These are phyloP conservation scores for Letharia columbiana DNA, from an alignment of 495 filamentous ascomycete species.

Conservation along the genomic window DNA sequence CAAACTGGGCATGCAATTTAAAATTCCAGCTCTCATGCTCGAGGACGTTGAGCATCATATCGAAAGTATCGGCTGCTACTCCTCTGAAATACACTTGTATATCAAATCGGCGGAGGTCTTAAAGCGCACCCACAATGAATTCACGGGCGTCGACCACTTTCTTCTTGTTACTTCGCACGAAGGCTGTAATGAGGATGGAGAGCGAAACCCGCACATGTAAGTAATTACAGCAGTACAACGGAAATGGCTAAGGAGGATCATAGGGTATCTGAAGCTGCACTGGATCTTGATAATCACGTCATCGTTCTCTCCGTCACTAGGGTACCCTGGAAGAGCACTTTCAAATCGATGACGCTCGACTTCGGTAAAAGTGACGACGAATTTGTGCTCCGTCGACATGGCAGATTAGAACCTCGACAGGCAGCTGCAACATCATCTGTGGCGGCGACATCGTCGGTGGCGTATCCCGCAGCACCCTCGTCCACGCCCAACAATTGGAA, in stretches of 20 bases:
- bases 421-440: conserved; percentile 8
- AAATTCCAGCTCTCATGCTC: conserved; percentile 25
- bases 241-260: neutral
- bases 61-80: conserved; percentile 22
- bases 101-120: conserved; percentile 16
- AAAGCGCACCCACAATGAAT: conserved; percentile 6
- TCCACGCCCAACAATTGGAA: conserved; percentile 16
- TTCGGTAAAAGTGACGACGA: conserved; percentile 20
- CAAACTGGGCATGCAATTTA: conserved; percentile 21
- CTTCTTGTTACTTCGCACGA: conserved; percentile 29
- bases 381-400: conserved; percentile 9
- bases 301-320: conserved; percentile 17
- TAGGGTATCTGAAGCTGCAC: conserved; percentile 16
- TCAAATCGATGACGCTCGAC: conserved; percentile 22
- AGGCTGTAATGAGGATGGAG: conserved; percentile 29
- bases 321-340: conserved; percentile 20
- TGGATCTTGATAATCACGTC: neutral
- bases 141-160: conserved; percentile 16
- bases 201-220: conserved; percentile 26
- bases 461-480: conserved; percentile 13
- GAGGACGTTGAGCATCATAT: conserved; percentile 28
- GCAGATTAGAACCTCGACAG: conserved; percentile 14
- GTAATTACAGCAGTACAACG: neutral
- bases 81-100: conserved; percentile 19
- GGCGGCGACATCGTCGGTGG: conserved; percentile 4